Conservation (phyloP, 306 rosid species). For the Castanopsis chinensis region DNA sequence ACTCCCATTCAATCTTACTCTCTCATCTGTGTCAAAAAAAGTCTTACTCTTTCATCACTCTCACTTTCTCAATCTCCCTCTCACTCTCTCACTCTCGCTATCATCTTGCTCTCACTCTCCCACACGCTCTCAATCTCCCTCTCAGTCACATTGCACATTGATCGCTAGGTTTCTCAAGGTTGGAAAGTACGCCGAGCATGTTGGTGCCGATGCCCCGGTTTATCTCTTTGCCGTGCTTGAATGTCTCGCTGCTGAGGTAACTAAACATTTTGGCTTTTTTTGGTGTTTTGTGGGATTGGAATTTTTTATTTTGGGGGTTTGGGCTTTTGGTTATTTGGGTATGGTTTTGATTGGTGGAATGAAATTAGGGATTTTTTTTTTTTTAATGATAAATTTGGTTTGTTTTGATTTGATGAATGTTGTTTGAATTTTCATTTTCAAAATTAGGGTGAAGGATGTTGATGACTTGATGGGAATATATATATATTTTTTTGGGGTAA, state of each 20-base stretch:
- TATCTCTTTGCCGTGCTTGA: constrained; percentile 86
- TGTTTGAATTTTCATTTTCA: too few species aligned
- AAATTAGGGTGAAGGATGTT: too few species aligned
- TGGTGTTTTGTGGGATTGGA: background rate
- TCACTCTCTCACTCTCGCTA: too few species aligned
- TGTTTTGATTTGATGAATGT: background rate
- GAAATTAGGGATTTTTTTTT: background rate
- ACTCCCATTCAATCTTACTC: too few species aligned
- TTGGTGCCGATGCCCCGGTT: constrained; percentile 85
- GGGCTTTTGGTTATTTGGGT: background rate
- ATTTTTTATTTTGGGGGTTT: background rate
- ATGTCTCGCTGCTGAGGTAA: constrained; percentile 84
- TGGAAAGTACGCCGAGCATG: constrained; percentile 86
- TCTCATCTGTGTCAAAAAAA: too few species aligned
- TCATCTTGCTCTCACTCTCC: too few species aligned
- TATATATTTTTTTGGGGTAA: too few species aligned
- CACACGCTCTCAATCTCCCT: too few species aligned
- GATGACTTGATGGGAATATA: too few species aligned
- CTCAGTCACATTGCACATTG: too few species aligned
- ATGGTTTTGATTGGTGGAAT: background rate
- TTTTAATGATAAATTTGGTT: background rate
- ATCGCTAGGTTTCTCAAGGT: constrained; percentile 55
- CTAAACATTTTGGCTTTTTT: background rate
- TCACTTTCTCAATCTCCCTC: too few species aligned
- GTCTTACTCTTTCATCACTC: too few species aligned